Conservation (phyloP, 495 filamentous ascomycete genomes). For the Podospora sp. region DNA sequence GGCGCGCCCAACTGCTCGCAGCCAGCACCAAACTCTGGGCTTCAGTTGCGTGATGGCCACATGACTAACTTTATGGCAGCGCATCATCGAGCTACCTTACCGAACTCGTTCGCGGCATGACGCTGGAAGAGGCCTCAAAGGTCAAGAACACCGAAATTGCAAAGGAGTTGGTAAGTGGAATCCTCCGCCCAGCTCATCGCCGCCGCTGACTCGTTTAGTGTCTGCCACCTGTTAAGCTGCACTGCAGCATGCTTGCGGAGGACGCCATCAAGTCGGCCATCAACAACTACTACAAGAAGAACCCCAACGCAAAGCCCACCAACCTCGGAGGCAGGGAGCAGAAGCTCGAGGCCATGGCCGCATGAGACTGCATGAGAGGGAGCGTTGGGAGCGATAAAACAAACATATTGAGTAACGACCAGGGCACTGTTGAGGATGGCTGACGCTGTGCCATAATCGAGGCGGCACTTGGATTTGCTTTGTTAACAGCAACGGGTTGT, state of each 20-base stretch:
- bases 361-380: slow-evolving; percentile 7
- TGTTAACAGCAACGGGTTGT: slow-evolving; percentile 3
- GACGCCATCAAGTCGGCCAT: slow-evolving; percentile 99
- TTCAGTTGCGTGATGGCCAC: no score
- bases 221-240: slow-evolving; percentile 91
- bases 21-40: no score
- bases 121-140: slow-evolving; percentile 86
- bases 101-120: slow-evolving; percentile 92
- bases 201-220: slow-evolving; percentile 46
- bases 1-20: background rate
- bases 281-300: slow-evolving; percentile 96
- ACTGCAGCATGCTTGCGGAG: slow-evolving; percentile 99
- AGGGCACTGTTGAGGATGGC: background rate
- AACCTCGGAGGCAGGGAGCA: slow-evolving; percentile 69
- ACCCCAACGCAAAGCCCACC: slow-evolving; percentile 71
- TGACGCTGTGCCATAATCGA: background rate
- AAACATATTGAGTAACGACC: background rate
- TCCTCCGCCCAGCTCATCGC: no score
- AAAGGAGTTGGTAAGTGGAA: slow-evolving; percentile 67
- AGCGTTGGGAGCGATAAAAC: background rate
- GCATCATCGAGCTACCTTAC: slow-evolving; percentile 77
- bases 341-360: slow-evolving; percentile 32
- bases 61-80: slow-evolving; percentile 19
- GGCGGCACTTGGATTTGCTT: background rate
- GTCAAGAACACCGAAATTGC: slow-evolving; percentile 97